A percentile compares a stretch with the other conserved stretches of the same genome.
These are phyloP conservation scores for Vachellia pachyceras DNA, from an alignment of 306 rosid genomes.

Conservation along the genomic window DNA sequence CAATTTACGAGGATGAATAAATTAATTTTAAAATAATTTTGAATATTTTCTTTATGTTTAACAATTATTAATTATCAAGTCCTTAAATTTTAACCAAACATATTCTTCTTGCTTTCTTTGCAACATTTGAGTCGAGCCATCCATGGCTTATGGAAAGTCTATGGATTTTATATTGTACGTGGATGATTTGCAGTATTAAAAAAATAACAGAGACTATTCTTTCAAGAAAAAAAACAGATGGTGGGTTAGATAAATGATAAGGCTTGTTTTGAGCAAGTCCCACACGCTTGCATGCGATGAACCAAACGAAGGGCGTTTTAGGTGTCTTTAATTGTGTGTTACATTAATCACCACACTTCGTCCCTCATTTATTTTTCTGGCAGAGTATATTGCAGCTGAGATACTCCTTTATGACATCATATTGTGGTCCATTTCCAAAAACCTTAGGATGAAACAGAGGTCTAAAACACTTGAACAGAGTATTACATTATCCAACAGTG, in stretches of 20 bases:
- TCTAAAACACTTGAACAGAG: background rate
- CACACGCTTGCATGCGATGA: too few relatives aligned
- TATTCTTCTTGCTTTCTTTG: too few relatives aligned
- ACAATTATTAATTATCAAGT: background rate
- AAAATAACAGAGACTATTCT: background rate
- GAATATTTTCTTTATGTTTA: background rate
- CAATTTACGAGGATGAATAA: background rate
- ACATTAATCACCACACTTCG: too few relatives aligned
- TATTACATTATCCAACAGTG: background rate
- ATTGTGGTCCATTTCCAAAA: conserved; percentile 24
- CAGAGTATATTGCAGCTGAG: conserved; percentile 10
- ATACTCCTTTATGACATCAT: conserved; percentile 24
- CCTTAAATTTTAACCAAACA: too few relatives aligned
- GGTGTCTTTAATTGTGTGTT: background rate
- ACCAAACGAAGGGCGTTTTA: too few relatives aligned
- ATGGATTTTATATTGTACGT: too few relatives aligned
- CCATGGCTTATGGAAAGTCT: too few relatives aligned
- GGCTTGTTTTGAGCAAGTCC: background rate
- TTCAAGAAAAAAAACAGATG: background rate
- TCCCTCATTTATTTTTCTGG: background rate
- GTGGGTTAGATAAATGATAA: background rate
- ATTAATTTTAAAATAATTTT: too few relatives aligned
- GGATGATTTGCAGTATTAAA: background rate
- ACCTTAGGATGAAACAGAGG: background rate
- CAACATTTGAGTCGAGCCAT: too few relatives aligned